Evolutionary conservation across 768 basidiomycete genomes (phyloP).

Genomic region (Termitomyces sp.): DNA sequence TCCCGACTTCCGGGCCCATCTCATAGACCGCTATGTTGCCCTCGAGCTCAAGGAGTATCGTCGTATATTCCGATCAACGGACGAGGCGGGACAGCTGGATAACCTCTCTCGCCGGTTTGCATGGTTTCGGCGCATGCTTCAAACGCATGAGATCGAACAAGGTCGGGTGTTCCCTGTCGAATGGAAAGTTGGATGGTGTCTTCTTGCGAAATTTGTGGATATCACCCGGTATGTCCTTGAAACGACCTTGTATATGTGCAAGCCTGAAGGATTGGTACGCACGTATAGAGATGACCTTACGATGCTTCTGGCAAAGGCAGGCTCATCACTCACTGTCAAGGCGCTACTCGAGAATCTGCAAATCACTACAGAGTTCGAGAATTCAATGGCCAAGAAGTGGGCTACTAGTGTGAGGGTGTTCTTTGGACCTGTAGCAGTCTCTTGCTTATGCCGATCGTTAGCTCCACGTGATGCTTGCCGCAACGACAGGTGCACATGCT

Average conservation of each 20-base stretch:
- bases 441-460: constrained; percentile 25
- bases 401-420: constrained; percentile 56
- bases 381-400: constrained; percentile 79
- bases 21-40: constrained; percentile 86
- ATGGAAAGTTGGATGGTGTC: constrained; percentile 84
- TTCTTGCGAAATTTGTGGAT: constrained; percentile 85
- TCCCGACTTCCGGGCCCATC: constrained; percentile 72
- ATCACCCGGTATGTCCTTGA: constrained; percentile 68
- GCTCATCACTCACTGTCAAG: constrained; percentile 70
- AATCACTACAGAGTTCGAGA: constrained; percentile 86
- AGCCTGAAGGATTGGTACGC: not conserved
- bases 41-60: constrained; percentile 94
- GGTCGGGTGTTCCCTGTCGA: constrained; percentile 78
- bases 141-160: constrained; percentile 85
- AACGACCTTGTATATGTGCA: not conserved
- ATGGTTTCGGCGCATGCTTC: constrained; percentile 88
- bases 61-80: constrained; percentile 88
- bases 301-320: constrained; percentile 75
- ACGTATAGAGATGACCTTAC: constrained; percentile 75
- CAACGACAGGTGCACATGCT: constrained; percentile 47
- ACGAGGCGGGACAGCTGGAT: constrained; percentile 96
- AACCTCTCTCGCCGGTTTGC: constrained; percentile 91
- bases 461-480: constrained; percentile 66
- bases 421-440: not conserved
- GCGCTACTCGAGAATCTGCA: constrained; percentile 84